Evolutionary conservation across 345 rosid species (phyloP), one percentile per base, ranked within the genome.

Genomic region (Eucalyptus rudis): DNA sequence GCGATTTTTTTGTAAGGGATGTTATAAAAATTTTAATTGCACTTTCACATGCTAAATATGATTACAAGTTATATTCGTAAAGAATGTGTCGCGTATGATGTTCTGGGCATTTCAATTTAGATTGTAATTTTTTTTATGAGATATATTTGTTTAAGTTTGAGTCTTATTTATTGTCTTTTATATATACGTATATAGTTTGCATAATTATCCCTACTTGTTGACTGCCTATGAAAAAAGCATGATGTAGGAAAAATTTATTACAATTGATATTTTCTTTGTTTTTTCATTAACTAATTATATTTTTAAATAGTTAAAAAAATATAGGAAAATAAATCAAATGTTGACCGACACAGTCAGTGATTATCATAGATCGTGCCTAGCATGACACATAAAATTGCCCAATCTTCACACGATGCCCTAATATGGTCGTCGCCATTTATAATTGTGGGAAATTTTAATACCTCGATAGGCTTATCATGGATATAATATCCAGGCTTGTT

Each of bases 301-400:
- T 68, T 68, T 33, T 33, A 17, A 9, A 16, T 16, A 22, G 6
- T 3, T 16, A 16, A 31, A 17, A 68, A 33, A 33, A 17, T 33
- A 33, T 33, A 17, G 3, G 62, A 56, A 56, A 31, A 66, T 1
- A 33, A 33, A 33, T 36, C 24, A 33, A 33, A 33, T 11, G 24
- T 4, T 20, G 11, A 2, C 3, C 1, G 2, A 19, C 7, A 17
- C 2, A 14, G 1, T 5, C 2, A 2, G 25, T 31, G 43, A 31
- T 68, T 68, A 68, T 68, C 43, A 31, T 19, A 9, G 7, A 10
- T 71, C 1, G 7, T 33, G 13, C 7, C 24, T 2, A 10, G 7
- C 22, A 6, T 7, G 36, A 64, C 5, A 5, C 36, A 31, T 31
- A 66, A 0, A 31, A 66, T 2, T 66, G 3, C 11, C 6, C 19